Conservation (phyloP, 208 protist genomes). For the Crithidia thermophila region DNA sequence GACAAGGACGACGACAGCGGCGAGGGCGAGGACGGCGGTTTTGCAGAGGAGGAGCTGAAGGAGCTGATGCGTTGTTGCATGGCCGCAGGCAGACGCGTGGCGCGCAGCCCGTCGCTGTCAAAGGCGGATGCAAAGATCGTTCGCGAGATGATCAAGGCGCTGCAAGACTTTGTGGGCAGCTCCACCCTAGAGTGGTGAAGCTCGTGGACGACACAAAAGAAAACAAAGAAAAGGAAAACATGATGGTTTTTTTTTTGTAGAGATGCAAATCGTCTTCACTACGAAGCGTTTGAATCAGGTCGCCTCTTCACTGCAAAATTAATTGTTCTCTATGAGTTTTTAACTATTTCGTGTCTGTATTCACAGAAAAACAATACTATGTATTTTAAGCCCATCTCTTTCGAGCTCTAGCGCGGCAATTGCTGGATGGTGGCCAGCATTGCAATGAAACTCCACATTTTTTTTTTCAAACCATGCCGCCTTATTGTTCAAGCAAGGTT, state of each 20-base stretch:
- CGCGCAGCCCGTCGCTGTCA: conserved; percentile 15
- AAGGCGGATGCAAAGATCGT: conserved; percentile 10
- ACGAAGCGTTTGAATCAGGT: background rate
- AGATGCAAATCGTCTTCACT: background rate
- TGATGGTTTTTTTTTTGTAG: background rate
- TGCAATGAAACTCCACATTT: too few relatives aligned
- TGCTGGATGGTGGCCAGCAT: too few relatives aligned
- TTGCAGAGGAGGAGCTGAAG: conserved; percentile 54
- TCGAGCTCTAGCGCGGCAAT: too few relatives aligned
- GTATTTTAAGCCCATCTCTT: too few relatives aligned
- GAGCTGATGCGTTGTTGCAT: conserved; percentile 49
- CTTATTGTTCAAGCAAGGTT: too few relatives aligned
- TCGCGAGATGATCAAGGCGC: conserved; percentile 31
- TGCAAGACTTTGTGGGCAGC: conserved; percentile 48
- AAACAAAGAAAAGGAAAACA: background rate
- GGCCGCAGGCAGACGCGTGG: conserved; percentile 24
- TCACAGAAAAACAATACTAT: too few relatives aligned
- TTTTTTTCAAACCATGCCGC: too few relatives aligned
- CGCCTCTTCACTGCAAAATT: too few relatives aligned
- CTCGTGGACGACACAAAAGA: background rate
- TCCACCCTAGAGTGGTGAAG: conserved; percentile 64
- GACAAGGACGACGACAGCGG: background rate
- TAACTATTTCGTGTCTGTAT: too few relatives aligned
- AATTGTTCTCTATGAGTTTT: too few relatives aligned
- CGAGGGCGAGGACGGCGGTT: conserved; percentile 53